These are phyloP conservation scores for Jamesozyma hellenica DNA, from an alignment of 805 yeast genomes.

Conservation along the genomic window DNA sequence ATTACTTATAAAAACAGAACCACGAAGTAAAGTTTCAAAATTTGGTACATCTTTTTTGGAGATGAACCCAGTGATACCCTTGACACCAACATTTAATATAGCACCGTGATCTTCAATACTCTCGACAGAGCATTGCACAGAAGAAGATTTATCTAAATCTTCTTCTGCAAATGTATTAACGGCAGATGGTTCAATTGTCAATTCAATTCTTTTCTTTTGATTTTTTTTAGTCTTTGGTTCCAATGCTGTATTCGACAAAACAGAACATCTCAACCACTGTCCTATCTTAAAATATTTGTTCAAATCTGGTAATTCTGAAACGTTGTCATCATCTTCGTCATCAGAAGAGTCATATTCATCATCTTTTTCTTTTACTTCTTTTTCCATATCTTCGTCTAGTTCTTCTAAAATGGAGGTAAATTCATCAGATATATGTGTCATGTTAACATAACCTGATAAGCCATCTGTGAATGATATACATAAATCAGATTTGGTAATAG, in stretches of 20 bases:
- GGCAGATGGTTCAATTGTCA: conserved; percentile 62
- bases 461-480: conserved; percentile 70
- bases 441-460: conserved; percentile 67
- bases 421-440: conserved; percentile 59
- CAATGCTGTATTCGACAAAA: conserved; percentile 44
- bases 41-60: conserved; percentile 54
- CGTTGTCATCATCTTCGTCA: conserved; percentile 17
- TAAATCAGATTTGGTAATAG: conserved; percentile 53
- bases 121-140: conserved; percentile 66
- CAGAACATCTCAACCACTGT: conserved; percentile 77
- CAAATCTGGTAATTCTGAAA: conserved; percentile 46
- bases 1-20: conserved; percentile 60
- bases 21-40: conserved; percentile 36
- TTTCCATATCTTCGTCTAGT: conserved; percentile 40
- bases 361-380: conserved; percentile 33
- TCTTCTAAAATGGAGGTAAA: conserved; percentile 49
- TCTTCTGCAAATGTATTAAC: conserved; percentile 60
- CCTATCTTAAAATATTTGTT: conserved; percentile 52
- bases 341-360: conserved; percentile 25
- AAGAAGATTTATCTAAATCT: conserved; percentile 50
- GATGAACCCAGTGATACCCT: conserved; percentile 56
- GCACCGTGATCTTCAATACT: conserved; percentile 91
- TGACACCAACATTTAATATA: conserved; percentile 58
- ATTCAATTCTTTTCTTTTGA: conserved; percentile 52
- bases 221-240: conserved; percentile 30